These are phyloP conservation scores for Hippophae gyantsensis DNA, from an alignment of 306 rosid species.

Conservation along the genomic window DNA sequence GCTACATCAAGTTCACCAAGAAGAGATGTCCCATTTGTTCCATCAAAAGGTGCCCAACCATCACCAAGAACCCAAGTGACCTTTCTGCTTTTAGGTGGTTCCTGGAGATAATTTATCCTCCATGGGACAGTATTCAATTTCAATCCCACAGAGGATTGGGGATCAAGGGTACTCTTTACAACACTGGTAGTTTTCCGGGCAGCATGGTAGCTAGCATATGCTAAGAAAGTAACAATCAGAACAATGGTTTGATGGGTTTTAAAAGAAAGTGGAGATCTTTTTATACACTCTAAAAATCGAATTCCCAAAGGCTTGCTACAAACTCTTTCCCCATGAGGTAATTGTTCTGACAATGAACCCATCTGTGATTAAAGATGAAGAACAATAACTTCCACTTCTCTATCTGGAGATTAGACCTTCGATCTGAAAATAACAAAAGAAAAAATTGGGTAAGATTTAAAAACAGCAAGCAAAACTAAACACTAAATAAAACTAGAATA, in stretches of 20 bases:
- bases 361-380: slow-evolving; percentile 24
- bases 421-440: slow-evolving; percentile 17
- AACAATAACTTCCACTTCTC: slow-evolving; percentile 22
- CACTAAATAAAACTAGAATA: background rate
- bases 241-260: slow-evolving; percentile 77
- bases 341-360: slow-evolving; percentile 46
- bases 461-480: background rate
- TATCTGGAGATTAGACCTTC: slow-evolving; percentile 16
- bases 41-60: slow-evolving; percentile 94
- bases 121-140: slow-evolving; percentile 29
- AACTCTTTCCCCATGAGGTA: slow-evolving; percentile 14
- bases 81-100: slow-evolving; percentile 20
- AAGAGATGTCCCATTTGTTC: slow-evolving; percentile 64
- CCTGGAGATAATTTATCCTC: slow-evolving; percentile 14
- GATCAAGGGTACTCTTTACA: slow-evolving; percentile 92
- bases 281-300: slow-evolving; percentile 39
- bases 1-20: slow-evolving; percentile 92
- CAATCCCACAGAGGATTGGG: slow-evolving; percentile 33
- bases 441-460: background rate
- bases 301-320: slow-evolving; percentile 50
- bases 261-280: slow-evolving; percentile 59
- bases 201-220: slow-evolving; percentile 88
- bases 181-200: slow-evolving; percentile 88
- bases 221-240: slow-evolving; percentile 69
- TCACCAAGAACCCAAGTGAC: slow-evolving; percentile 32